phyloP scores from a whole-genome alignment of 352 stramenopile genomes.

The Aphanomyces euteiches region DNA sequence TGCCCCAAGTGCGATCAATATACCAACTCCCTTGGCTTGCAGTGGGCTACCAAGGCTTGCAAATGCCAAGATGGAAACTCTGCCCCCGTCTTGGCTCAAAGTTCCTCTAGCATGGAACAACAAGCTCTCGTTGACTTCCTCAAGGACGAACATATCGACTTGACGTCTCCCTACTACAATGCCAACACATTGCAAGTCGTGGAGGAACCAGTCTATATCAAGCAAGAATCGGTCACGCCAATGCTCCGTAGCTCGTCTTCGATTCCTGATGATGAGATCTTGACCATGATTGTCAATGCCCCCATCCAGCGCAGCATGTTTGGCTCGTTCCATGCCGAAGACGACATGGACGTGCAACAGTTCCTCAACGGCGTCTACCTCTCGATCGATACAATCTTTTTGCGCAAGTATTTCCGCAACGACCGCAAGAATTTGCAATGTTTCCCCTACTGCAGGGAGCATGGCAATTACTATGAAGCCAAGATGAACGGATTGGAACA shows the following conservation, averaged over 20 bases:
- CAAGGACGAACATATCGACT: slow-evolving; percentile 59
- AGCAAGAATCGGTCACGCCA: slow-evolving; percentile 38
- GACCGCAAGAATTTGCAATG: slow-evolving; percentile 91
- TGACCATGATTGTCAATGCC: slow-evolving; percentile 29
- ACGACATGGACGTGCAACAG: slow-evolving; percentile 18
- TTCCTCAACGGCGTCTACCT: slow-evolving; percentile 50
- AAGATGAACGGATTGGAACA: slow-evolving; percentile 83
- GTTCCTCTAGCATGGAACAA: slow-evolving; percentile 36
- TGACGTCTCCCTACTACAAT: slow-evolving; percentile 66
- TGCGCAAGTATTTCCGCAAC: slow-evolving; percentile 90
- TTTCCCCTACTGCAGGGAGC: slow-evolving; percentile 85
- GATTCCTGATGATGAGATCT: slow-evolving; percentile 21
- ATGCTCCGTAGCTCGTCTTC: slow-evolving; percentile 19
- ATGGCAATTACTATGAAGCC: slow-evolving; percentile 87
- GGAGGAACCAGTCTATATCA: slow-evolving; percentile 37
- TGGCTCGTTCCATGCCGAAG: slow-evolving; percentile 16
- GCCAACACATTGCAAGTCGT: slow-evolving; percentile 43
- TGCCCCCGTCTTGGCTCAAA: slow-evolving; percentile 27
- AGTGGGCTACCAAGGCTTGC: slow-evolving; percentile 73
- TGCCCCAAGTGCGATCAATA: slow-evolving; percentile 75
- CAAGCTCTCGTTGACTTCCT: slow-evolving; percentile 39
- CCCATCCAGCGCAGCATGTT: slow-evolving; percentile 33
- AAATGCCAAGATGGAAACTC: slow-evolving; percentile 38
- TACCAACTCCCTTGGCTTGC: slow-evolving; percentile 71
- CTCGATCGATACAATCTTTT: slow-evolving; percentile 74